A percentile compares a stretch with the other conserved stretches of the same genome.
Evolutionary conservation across 1,284 basidiomycete species (phyloP).

Genomic region (Trichosporon asahii): DNA sequence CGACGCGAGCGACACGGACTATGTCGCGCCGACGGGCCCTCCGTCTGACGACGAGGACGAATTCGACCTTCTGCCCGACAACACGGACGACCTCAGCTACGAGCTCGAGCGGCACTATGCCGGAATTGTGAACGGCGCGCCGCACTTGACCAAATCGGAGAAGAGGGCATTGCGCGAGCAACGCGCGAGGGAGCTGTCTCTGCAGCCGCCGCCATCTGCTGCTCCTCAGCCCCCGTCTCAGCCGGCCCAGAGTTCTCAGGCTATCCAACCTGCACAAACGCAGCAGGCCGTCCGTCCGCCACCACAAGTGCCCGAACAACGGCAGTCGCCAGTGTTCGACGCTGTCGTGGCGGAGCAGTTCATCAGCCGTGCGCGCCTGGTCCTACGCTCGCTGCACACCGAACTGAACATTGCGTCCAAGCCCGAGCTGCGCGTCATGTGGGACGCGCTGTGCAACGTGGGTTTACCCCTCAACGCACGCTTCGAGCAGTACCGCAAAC

Average conservation of each 20-base stretch:
- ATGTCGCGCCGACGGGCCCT: background rate
- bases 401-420: background rate
- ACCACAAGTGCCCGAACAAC: background rate
- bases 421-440: background rate
- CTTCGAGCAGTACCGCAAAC: background rate
- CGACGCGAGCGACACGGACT: background rate
- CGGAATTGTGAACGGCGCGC: background rate
- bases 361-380: background rate
- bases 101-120: conserved; percentile 3
- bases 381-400: background rate
- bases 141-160: background rate
- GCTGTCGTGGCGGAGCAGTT: background rate
- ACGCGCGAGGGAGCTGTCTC: background rate
- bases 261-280: background rate
- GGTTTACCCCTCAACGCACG: background rate
- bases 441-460: background rate
- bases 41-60: conserved; percentile 2
- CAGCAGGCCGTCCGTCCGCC: background rate
- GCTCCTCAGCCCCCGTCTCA: background rate
- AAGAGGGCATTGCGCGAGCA: background rate
- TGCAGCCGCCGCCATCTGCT: background rate
- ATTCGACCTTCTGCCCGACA: background rate
- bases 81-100: conserved; percentile 13
- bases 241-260: background rate
- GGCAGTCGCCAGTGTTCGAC: background rate